Conservation (phyloP, 495 filamentous ascomycete genomes). For the Aspergillus coremiiformis region DNA sequence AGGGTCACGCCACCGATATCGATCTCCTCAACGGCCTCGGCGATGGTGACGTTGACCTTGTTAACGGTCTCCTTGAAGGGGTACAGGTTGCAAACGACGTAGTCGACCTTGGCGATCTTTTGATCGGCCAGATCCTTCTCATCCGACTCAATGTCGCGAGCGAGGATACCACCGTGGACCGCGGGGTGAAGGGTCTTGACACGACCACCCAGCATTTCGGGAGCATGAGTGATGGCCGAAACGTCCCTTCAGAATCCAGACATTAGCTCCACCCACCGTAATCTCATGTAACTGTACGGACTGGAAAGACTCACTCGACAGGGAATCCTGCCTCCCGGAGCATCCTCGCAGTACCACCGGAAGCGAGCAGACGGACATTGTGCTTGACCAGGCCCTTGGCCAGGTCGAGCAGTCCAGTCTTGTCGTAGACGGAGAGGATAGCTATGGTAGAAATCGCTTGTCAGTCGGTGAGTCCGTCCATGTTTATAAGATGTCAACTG, state of each 20-base stretch:
- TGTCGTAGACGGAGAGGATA: constrained; percentile 97
- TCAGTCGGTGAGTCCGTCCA: constrained; percentile 6
- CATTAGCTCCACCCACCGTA: neutral
- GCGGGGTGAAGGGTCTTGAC: constrained; percentile 97
- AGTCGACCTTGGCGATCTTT: constrained; percentile 97
- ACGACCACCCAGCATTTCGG: constrained; percentile 92
- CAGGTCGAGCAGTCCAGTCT: constrained; percentile 92
- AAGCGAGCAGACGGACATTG: constrained; percentile 86
- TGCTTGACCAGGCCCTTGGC: constrained; percentile 89
- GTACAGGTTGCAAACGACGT: constrained; percentile 96
- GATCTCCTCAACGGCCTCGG: constrained; percentile 95
- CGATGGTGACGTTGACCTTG: constrained; percentile 91
- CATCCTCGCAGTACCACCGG: constrained; percentile 88
- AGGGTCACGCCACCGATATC: constrained; percentile 97
- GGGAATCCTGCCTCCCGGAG: constrained; percentile 91
- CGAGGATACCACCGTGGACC: constrained; percentile 90
- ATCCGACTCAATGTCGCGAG: constrained; percentile 83
- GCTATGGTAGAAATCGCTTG: constrained; percentile 41
- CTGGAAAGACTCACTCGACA: constrained; percentile 62
- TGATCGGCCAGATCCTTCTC: constrained; percentile 94
- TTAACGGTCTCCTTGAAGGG: constrained; percentile 97
- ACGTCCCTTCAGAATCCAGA: constrained; percentile 61
- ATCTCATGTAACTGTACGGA: neutral
- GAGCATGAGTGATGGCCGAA: constrained; percentile 94
- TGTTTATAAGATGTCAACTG: constrained; percentile 7